These are phyloP conservation scores for Carnegiea gigantea DNA, from an alignment of 179 eudicot species.

Conservation along the genomic window DNA sequence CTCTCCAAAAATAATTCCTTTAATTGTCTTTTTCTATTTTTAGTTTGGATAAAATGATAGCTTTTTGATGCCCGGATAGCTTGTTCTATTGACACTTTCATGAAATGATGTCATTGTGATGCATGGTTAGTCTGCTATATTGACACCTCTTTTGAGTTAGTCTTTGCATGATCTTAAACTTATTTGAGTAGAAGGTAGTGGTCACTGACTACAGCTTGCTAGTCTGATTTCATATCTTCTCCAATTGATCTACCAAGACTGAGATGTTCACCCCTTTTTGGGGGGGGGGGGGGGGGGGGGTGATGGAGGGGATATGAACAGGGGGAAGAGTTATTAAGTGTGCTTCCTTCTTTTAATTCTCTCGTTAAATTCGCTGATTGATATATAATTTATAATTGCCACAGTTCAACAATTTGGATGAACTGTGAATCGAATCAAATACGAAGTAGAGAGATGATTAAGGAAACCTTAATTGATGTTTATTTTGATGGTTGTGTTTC, in stretches of 20 bases:
- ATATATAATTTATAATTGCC: too few species aligned
- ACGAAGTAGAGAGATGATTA: neutral
- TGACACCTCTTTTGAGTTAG: neutral
- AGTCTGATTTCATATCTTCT: neutral
- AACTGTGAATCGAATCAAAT: neutral
- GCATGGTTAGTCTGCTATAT: neutral
- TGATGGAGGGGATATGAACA: neutral
- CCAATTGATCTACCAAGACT: neutral
- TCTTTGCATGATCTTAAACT: neutral
- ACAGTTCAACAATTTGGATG: neutral
- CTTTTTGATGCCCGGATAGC: neutral
- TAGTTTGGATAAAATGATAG: neutral
- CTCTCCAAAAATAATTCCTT: neutral
- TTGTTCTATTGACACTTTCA: neutral
- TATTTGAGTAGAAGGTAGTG: neutral
- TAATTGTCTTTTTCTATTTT: neutral
- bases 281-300: neutral
- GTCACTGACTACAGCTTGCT: neutral
- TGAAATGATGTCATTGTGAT: neutral
- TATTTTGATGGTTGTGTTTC: neutral
- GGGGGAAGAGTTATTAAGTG: neutral
- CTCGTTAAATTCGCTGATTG: neutral
- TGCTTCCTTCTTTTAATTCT: neutral
- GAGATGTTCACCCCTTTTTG: neutral
- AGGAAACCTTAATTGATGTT: neutral